Evolutionary conservation across 805 yeast genomes (phyloP), one percentile per base, ranked within the genome.

Genomic region (Wickerhamiella dianesei): DNA sequence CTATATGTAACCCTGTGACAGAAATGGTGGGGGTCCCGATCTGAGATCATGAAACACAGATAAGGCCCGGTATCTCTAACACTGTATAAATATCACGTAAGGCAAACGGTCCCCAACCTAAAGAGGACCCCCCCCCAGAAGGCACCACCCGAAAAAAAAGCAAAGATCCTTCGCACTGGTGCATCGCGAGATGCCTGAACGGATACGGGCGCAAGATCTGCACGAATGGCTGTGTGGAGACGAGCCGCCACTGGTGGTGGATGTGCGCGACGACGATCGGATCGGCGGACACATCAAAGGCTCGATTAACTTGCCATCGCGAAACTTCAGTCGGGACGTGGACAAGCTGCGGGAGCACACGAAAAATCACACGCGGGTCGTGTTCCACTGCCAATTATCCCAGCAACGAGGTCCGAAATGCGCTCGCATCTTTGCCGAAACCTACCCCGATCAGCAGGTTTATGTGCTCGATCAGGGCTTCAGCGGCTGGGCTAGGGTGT

Each of bases 351-450:
- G 64, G 18, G 54, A 58, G n/a, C 53, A 63, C 39, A 59, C 72
- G 32, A 58, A 63, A 9, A 60, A 58, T n/a, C 48, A 55, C 4
- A 65, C 70, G 40, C 77, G 74, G 46, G 75, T 86, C 0, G 81
- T 92, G 0, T 92, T 89, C 65, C 96, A 92, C 61, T 89, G 98
- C 63, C 87, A 88, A 22, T 69, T 83, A 25, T 80, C 94, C 2
- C 97, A 92, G 63, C 94, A 81, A 50, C 69, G 98, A 45, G 97
- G 97, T 0, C 97, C 97, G 0, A 69, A 83, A 3, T 75, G 95
- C 3, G 87, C 96, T 0, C 65, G 79, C 63, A 69, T 68, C 55
- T 81, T 82, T 56, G 57, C 71, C 29, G 61, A 64, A 2, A 57
- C 56, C 21, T 17, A 47, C 21, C 40, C 44, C 1, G 45, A 53